Conservation (phyloP, 495 filamentous ascomycete genomes). For the Penicillium canescens region DNA sequence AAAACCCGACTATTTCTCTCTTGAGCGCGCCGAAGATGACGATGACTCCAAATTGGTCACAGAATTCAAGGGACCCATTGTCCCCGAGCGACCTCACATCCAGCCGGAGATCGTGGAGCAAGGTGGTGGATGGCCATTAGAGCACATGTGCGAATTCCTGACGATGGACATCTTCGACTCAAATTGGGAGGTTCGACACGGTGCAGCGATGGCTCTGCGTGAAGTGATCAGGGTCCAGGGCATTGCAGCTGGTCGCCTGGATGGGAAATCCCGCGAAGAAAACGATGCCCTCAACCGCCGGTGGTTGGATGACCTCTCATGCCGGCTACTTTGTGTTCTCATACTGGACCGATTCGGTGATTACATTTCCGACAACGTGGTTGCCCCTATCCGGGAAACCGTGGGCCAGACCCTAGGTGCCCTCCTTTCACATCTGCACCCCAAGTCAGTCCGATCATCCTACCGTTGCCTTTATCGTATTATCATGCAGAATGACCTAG, state of each 20-base stretch:
- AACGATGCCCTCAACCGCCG: slow-evolving; percentile 77
- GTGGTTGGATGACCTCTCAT: slow-evolving; percentile 93
- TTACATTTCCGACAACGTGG: slow-evolving; percentile 95
- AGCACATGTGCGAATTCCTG: slow-evolving; percentile 90
- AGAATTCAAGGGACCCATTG: slow-evolving; percentile 83
- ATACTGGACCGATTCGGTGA: slow-evolving; percentile 98
- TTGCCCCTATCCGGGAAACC: slow-evolving; percentile 93
- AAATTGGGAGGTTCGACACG: slow-evolving; percentile 96
- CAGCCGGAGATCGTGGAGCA: slow-evolving; percentile 70
- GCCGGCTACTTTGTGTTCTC: slow-evolving; percentile 87
- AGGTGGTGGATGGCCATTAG: slow-evolving; percentile 81
- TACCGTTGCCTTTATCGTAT: slow-evolving; percentile 81
- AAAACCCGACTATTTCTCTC: slow-evolving; percentile 76
- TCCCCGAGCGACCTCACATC: slow-evolving; percentile 59
- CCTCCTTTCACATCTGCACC: slow-evolving; percentile 75
- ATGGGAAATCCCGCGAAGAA: slow-evolving; percentile 65
- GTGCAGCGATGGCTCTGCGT: slow-evolving; percentile 91
- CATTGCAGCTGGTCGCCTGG: slow-evolving; percentile 78
- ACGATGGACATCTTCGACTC: slow-evolving; percentile 90
- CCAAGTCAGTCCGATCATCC: slow-evolving; percentile 72
- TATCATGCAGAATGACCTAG: slow-evolving; percentile 86
- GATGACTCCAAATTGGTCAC: slow-evolving; percentile 92
- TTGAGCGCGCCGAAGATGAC: slow-evolving; percentile 74
- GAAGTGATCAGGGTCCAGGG: slow-evolving; percentile 93
- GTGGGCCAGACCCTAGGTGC: slow-evolving; percentile 95